Percentiles rank a stretch among this genome's conserved stretches.
These are phyloP conservation scores for Calonectria naviculata DNA, from an alignment of 2,329 filamentous ascomycete species.

Conservation along the genomic window DNA sequence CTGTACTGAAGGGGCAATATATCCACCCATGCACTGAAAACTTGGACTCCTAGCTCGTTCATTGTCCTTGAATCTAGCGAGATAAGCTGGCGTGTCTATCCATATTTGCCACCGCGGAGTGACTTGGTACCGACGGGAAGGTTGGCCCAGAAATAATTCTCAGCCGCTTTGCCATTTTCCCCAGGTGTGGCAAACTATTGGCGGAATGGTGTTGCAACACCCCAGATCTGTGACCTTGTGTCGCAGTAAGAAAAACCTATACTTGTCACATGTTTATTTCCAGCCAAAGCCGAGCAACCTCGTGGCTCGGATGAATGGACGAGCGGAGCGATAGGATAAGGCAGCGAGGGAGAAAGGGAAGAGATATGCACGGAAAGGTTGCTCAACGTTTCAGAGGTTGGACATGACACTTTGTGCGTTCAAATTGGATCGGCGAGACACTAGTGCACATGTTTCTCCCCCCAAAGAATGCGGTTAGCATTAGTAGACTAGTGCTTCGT, in stretches of 20 bases:
- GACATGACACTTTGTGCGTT: background rate
- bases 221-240: constrained; percentile 20
- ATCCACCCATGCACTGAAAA: background rate
- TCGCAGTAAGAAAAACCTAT: constrained; percentile 5
- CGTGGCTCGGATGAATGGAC: constrained; percentile 18
- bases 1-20: background rate
- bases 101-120: constrained; percentile 7
- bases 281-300: background rate
- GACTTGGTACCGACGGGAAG: constrained; percentile 19
- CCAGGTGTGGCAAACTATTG: constrained; percentile 31
- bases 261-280: constrained; percentile 19
- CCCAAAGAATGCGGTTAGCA: background rate
- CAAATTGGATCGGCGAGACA: background rate
- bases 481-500: background rate
- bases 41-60: background rate
- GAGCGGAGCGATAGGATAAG: constrained; percentile 12
- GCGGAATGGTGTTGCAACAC: constrained; percentile 26
- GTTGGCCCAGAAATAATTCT: constrained; percentile 29
- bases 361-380: background rate
- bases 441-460: background rate
- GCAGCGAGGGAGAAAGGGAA: constrained; percentile 5
- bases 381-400: background rate
- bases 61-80: background rate
- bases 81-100: background rate
- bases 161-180: constrained; percentile 12